A percentile compares a stretch with the other conserved stretches of the same genome.
These are phyloP conservation scores for Cercospora janseana DNA, from an alignment of 2,329 filamentous ascomycete species.

Conservation along the genomic window DNA sequence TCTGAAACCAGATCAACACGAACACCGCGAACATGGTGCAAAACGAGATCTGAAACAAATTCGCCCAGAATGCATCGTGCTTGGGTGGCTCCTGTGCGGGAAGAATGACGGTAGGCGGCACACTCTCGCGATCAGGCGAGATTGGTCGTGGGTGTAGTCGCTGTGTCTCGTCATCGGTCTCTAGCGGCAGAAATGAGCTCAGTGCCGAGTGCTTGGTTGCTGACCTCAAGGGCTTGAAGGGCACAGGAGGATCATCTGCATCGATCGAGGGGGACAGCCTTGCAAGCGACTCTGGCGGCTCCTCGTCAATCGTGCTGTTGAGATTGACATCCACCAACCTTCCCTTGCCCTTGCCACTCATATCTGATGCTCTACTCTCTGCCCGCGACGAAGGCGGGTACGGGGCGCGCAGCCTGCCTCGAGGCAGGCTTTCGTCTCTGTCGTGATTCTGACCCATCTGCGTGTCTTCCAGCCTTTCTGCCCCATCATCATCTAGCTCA, in stretches of 20 bases:
- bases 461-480: conserved; percentile 42
- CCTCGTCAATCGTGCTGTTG: conserved; percentile 59
- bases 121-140: conserved; percentile 53
- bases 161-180: conserved; percentile 53
- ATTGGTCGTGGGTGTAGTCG: conserved; percentile 47
- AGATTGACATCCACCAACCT: conserved; percentile 83
- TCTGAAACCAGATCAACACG: conserved; percentile 86
- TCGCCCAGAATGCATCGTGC: conserved; percentile 90
- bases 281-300: conserved; percentile 39
- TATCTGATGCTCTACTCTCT: conserved; percentile 43
- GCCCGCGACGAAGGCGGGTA: conserved; percentile 41
- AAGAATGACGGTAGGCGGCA: conserved; percentile 57
- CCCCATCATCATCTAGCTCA: conserved; percentile 68
- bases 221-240: conserved; percentile 57
- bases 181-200: conserved; percentile 50
- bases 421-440: conserved; percentile 41
- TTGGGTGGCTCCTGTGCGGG: conserved; percentile 67
- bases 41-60: conserved; percentile 80
- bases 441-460: conserved; percentile 39
- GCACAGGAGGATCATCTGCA: conserved; percentile 49
- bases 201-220: conserved; percentile 39
- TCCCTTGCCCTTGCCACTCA: conserved; percentile 58
- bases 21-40: conserved; percentile 85
- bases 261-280: conserved; percentile 41
- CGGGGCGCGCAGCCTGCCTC: conserved; percentile 41